Percentiles rank a stretch among this genome's conserved stretches.
These are phyloP conservation scores for Penium margaritaceum DNA, from an alignment of 139 green algal species.

Conservation along the genomic window DNA sequence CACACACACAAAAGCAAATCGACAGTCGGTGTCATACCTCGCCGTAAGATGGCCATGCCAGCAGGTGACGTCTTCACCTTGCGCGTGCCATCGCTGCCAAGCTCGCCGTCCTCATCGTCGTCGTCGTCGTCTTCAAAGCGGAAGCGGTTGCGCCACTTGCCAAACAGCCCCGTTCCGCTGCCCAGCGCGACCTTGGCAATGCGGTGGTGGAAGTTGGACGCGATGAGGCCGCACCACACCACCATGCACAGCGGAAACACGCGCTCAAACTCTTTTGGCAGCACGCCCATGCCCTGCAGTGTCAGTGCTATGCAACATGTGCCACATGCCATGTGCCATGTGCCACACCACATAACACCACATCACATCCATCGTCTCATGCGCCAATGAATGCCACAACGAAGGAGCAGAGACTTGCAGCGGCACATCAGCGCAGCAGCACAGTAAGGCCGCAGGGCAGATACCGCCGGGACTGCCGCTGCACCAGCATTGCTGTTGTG, in stretches of 20 bases:
- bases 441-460: too few relatives aligned
- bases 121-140: conserved; percentile 43
- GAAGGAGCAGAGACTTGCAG: too few relatives aligned
- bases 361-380: too few relatives aligned
- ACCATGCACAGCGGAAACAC: conserved; percentile 45
- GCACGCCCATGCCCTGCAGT: conserved; percentile 35
- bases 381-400: too few relatives aligned
- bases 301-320: too few relatives aligned
- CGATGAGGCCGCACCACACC: conserved; percentile 29
- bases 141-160: too few relatives aligned
- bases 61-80: background rate
- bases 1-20: background rate
- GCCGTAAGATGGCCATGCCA: background rate
- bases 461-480: too few relatives aligned
- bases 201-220: conserved; percentile 45
- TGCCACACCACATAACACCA: too few relatives aligned
- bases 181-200: background rate
- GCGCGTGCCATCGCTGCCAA: background rate
- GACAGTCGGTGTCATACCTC: background rate
- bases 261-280: conserved; percentile 36
- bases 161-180: conserved; percentile 4
- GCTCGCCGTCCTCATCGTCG: conserved; percentile 1
- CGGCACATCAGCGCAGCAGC: too few relatives aligned
- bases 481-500: too few relatives aligned
- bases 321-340: too few relatives aligned